Evolutionary conservation across 768 basidiomycete genomes (phyloP).

Genomic region (Lentinula sp.): DNA sequence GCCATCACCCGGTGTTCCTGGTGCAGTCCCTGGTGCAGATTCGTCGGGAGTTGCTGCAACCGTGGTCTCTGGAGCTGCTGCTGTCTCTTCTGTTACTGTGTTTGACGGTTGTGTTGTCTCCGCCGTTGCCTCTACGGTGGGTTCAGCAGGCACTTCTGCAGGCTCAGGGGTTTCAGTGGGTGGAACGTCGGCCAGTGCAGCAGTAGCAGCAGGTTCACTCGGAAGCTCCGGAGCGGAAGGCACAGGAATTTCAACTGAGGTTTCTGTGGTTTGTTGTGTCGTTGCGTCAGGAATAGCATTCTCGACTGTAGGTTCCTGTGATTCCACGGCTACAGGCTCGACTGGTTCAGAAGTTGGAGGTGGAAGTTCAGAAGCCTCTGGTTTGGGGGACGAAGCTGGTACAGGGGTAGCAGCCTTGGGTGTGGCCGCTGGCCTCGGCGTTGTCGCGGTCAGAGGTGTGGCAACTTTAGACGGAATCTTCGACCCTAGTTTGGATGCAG

Average conservation of each 20-base stretch:
- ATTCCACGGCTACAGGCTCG: slow-evolving; percentile 5
- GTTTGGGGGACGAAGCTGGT: background rate
- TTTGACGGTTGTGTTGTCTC: background rate
- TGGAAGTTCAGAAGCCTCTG: background rate
- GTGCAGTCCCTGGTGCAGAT: background rate
- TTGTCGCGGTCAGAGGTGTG: background rate
- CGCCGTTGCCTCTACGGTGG: background rate
- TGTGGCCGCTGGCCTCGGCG: background rate
- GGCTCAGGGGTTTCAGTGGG: background rate
- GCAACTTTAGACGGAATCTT: background rate
- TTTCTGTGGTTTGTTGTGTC: slow-evolving; percentile 2
- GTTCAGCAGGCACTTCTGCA: background rate
- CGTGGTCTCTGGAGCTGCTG: background rate
- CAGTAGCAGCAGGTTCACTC: slow-evolving; percentile 1
- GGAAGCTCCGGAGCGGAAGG: background rate
- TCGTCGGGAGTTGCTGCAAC: background rate
- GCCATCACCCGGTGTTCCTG: background rate
- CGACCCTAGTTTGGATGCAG: background rate
- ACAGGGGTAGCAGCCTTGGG: slow-evolving; percentile 1
- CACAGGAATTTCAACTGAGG: background rate
- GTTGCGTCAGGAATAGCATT: background rate
- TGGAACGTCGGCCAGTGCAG: background rate
- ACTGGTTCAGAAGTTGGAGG: slow-evolving; percentile 1
- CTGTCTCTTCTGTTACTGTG: background rate
- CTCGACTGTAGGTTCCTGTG: background rate